phyloP scores from a whole-genome alignment of 2,329 filamentous ascomycete species.

The Aspergillus proliferans region DNA sequence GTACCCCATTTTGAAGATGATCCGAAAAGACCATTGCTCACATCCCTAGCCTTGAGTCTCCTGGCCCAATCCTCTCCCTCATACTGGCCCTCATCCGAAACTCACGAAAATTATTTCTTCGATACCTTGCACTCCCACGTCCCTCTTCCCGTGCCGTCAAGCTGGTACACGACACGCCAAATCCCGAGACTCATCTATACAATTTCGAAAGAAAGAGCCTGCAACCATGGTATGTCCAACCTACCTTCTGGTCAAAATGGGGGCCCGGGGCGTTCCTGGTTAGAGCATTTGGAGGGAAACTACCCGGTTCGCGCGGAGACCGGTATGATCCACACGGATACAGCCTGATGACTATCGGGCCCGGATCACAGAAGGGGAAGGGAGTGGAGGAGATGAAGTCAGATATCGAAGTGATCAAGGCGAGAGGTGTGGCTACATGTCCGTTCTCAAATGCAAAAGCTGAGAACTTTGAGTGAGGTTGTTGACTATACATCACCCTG shows the following conservation, averaged over 20 bases:
- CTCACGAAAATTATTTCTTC: slow-evolving; percentile 1
- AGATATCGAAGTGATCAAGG: not conserved
- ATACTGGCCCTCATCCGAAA: no score
- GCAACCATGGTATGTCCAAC: slow-evolving; percentile 19
- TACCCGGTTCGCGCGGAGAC: slow-evolving; percentile 2
- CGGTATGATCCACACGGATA: slow-evolving; percentile 6
- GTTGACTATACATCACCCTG: no score
- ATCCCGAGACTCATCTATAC: slow-evolving; percentile 4
- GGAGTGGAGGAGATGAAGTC: slow-evolving; percentile 10
- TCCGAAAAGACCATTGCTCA: not conserved
- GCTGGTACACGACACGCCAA: slow-evolving; percentile 4
- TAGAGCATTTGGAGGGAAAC: slow-evolving; percentile 10
- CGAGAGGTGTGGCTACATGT: no score
- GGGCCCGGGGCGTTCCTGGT: slow-evolving; percentile 7
- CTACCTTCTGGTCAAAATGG: slow-evolving; percentile 12
- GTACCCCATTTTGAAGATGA: not conserved
- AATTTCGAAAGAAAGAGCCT: slow-evolving; percentile 4
- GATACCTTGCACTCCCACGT: slow-evolving; percentile 5
- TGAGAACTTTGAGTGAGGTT: no score
- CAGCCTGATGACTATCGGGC: slow-evolving; percentile 9
- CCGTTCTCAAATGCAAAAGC: no score
- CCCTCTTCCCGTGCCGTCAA: slow-evolving; percentile 2
- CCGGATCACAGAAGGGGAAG: slow-evolving; percentile 6
- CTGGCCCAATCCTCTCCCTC: no score
- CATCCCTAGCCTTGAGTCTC: not conserved